A percentile compares a stretch with the other conserved stretches of the same genome.
Conservation (phyloP, 768 basidiomycete species). For the Sarcodon aspratus region DNA sequence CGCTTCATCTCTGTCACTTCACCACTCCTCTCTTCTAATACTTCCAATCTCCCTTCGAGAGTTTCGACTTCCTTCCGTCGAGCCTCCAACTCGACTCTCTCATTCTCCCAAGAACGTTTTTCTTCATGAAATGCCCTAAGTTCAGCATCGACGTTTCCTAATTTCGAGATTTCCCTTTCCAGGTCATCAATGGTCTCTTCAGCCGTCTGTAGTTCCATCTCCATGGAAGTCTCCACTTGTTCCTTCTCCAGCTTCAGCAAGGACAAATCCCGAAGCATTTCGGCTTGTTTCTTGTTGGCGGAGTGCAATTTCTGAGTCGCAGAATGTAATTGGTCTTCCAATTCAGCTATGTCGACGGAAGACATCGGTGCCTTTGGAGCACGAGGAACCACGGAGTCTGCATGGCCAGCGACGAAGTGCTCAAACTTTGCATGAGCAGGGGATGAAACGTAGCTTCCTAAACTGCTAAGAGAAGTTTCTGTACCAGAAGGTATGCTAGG, state of each 20-base stretch:
- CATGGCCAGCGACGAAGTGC: conserved; percentile 79
- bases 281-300: conserved; percentile 50
- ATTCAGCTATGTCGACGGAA: conserved; percentile 30
- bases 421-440: conserved; percentile 54
- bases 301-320: conserved; percentile 46
- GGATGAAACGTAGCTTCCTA: conserved; percentile 22
- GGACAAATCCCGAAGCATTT: conserved; percentile 50
- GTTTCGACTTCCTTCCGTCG: conserved; percentile 19
- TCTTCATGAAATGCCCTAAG: conserved; percentile 31
- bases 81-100: conserved; percentile 29
- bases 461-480: conserved; percentile 35
- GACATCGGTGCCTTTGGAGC: conserved; percentile 27
- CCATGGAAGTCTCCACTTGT: conserved; percentile 51
- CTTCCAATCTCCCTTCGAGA: conserved; percentile 30
- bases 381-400: conserved; percentile 48
- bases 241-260: conserved; percentile 57
- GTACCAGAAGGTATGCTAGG: conserved; percentile 36
- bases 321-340: conserved; percentile 58
- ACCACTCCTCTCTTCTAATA: conserved; percentile 29
- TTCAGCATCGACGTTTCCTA: conserved; percentile 32
- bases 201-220: conserved; percentile 53
- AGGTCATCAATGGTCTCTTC: conserved; percentile 53
- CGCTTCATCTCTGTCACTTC: conserved; percentile 30
- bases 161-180: conserved; percentile 39
- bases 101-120: conserved; percentile 37